These are phyloP conservation scores for Geotrichum australiense DNA, from an alignment of 1,139 yeast species.

Conservation along the genomic window DNA sequence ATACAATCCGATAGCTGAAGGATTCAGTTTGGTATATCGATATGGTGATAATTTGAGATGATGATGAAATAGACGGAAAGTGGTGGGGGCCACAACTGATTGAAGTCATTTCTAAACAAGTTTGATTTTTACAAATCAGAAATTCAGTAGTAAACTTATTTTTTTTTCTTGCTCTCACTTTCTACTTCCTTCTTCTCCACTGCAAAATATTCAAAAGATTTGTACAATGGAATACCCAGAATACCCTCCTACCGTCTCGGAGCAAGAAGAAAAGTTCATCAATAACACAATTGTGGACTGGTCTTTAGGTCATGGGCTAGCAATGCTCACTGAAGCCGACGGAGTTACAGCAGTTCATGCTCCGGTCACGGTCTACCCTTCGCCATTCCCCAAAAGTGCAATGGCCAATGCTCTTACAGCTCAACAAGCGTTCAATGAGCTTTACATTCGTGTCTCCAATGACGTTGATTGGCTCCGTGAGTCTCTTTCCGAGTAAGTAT, in stretches of 20 bases:
- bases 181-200: background rate
- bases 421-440: conserved; percentile 63
- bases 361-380: conserved; percentile 84
- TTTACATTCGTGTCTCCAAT: conserved; percentile 57
- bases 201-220: background rate
- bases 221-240: conserved; percentile 15
- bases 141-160: too few relatives aligned
- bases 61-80: too few relatives aligned
- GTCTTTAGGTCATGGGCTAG: conserved; percentile 70
- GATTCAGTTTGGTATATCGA: too few relatives aligned
- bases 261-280: conserved; percentile 13
- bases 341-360: conserved; percentile 52
- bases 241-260: conserved; percentile 14
- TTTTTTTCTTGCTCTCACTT: background rate
- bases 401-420: conserved; percentile 61
- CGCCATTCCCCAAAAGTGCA: conserved; percentile 68
- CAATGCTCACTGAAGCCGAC: conserved; percentile 53
- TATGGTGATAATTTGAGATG: too few relatives aligned
- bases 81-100: too few relatives aligned
- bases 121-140: too few relatives aligned
- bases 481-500: conserved; percentile 43
- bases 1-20: too few relatives aligned
- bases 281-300: conserved; percentile 51
- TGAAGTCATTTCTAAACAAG: too few relatives aligned
- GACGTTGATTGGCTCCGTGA: conserved; percentile 57